These are phyloP conservation scores for Cryptococcus sp. DNA, from an alignment of 1,284 basidiomycete species.

Conservation along the genomic window DNA sequence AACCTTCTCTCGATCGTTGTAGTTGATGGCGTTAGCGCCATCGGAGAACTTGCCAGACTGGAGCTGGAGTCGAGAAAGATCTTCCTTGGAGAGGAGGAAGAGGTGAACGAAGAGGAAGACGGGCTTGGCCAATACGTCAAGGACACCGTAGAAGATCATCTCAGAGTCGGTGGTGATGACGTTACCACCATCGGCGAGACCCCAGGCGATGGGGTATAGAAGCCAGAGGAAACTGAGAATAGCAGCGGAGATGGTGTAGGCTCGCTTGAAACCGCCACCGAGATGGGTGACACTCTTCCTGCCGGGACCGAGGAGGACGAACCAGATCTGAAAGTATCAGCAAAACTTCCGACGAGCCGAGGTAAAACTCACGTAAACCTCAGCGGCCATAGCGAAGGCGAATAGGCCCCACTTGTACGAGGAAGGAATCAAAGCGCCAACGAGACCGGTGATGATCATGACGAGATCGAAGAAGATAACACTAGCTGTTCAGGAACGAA, in stretches of 20 bases:
- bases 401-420: slow-evolving; percentile 56
- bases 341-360: slow-evolving; percentile 42
- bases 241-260: slow-evolving; percentile 49
- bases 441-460: slow-evolving; percentile 55
- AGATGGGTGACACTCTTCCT: slow-evolving; percentile 26
- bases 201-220: slow-evolving; percentile 53
- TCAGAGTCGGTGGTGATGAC: slow-evolving; percentile 45
- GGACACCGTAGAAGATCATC: slow-evolving; percentile 58
- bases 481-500: slow-evolving; percentile 1
- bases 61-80: slow-evolving; percentile 36
- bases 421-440: slow-evolving; percentile 54
- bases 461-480: slow-evolving; percentile 56
- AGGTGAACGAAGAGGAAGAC: slow-evolving; percentile 47
- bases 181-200: slow-evolving; percentile 48
- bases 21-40: slow-evolving; percentile 7
- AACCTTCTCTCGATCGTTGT: slow-evolving; percentile 23
- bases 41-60: slow-evolving; percentile 32
- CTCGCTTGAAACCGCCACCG: slow-evolving; percentile 41
- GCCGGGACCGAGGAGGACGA: slow-evolving; percentile 42
- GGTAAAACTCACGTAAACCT: slow-evolving; percentile 51
- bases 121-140: slow-evolving; percentile 58
- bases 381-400: slow-evolving; percentile 51
- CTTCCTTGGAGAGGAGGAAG: slow-evolving; percentile 21
- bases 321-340: too few species aligned
- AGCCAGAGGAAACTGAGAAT: slow-evolving; percentile 55